Evolutionary conservation across 2,329 filamentous ascomycete genomes (phyloP), one percentile per base, ranked within the genome.

Genomic region (Ustulina deusta): DNA sequence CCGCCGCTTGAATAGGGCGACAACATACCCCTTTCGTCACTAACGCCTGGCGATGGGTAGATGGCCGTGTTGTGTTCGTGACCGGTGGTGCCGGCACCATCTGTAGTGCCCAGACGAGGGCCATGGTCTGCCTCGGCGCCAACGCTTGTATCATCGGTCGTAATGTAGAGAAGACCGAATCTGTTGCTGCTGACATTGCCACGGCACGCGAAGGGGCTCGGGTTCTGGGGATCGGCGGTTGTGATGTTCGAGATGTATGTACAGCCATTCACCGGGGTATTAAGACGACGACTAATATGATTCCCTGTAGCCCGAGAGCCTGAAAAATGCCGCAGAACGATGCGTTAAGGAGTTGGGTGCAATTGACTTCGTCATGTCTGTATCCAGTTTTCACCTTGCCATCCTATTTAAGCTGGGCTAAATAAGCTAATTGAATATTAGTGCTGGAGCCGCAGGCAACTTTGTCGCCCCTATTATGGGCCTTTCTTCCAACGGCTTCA

Each of bases 321-420:
- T 97, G 66, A 85, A 91, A 71, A 85, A 85, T 62, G 94, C 95
- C 0, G 94, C 92, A 0, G 91, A 94, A 66, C 86, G 86, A 70
- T 97, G 94, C 76, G 92, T 89, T 1, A 87, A 89, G 73, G 93
- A 97, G 80, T 85, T 99, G 5, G 96, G 96, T 6, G 86, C 87
- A 13, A 94, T 99, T 72, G 96, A 99, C 80, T 97, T 91, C 79
- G 92, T 97, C 65, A 97, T 98, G 93, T 95, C 97, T 97, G 93
- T 95, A 82, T 76, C 87, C 77, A n/a, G 49, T 49, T 42, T 36
- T 15, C n/a, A 4, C 25, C 1, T 44, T 20, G 3, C 36, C 10
- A 40, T 52, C 4, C 3, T 51, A 5, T 15, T 34, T 32, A 13
- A 63, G 66, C 17, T 38, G 13, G 15, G 22, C 67, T 65, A 38